These are phyloP conservation scores for Filobasidium floriforme DNA, from an alignment of 768 basidiomycete species.

Conservation along the genomic window DNA sequence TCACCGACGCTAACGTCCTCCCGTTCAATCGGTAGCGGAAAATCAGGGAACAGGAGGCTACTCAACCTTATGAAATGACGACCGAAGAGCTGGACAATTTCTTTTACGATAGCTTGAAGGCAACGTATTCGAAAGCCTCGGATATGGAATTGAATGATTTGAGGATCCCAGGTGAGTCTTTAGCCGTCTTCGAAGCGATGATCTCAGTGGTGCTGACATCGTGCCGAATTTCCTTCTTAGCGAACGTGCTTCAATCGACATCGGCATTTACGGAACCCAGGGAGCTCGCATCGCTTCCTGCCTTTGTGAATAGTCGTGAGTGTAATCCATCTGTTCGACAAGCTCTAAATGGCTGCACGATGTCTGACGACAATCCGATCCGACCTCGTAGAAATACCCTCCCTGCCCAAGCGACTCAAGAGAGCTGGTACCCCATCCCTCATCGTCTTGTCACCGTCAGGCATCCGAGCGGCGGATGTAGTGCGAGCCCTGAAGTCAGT, in stretches of 20 bases:
- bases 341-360: slow-evolving; percentile 1
- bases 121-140: slow-evolving; percentile 62
- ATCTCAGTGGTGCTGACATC: background rate
- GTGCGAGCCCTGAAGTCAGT: slow-evolving; percentile 47
- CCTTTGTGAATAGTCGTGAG: slow-evolving; percentile 70
- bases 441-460: slow-evolving; percentile 77
- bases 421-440: slow-evolving; percentile 76
- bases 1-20: background rate
- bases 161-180: slow-evolving; percentile 62
- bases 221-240: slow-evolving; percentile 48
- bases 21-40: slow-evolving; percentile 8
- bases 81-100: slow-evolving; percentile 13
- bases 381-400: slow-evolving; percentile 14
- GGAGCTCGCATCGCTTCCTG: slow-evolving; percentile 61
- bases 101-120: slow-evolving; percentile 37
- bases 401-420: slow-evolving; percentile 64
- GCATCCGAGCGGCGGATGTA: slow-evolving; percentile 82
- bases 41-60: slow-evolving; percentile 15
- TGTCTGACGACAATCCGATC: background rate
- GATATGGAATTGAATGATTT: slow-evolving; percentile 72
- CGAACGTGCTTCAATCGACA: slow-evolving; percentile 66
- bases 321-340: background rate
- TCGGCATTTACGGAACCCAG: slow-evolving; percentile 63
- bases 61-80: slow-evolving; percentile 15
- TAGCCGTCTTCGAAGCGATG: background rate